These are phyloP conservation scores for Backusella liffmaniae DNA, from an alignment of 192 early-diverging fungal genomes.

Conservation along the genomic window DNA sequence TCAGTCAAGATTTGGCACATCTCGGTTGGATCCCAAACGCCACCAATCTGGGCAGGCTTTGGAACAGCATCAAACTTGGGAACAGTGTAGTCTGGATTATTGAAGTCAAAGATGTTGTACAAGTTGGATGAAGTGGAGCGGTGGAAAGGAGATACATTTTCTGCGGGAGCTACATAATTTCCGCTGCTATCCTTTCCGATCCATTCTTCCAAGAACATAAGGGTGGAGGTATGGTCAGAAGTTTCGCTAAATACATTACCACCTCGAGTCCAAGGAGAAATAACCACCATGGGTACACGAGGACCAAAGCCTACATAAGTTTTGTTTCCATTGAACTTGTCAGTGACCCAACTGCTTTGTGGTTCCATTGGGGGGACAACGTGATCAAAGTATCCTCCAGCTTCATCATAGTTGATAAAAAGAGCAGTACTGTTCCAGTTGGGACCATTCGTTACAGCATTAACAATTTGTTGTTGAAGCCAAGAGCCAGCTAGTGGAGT, in stretches of 20 bases:
- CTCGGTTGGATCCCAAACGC: constrained; percentile 21
- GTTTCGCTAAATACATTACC: constrained; percentile 21
- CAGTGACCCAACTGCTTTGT: constrained; percentile 8
- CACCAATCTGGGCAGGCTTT: not conserved
- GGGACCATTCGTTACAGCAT: constrained; percentile 23
- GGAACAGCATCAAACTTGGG: constrained; percentile 11
- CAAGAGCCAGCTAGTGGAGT: constrained; percentile 29
- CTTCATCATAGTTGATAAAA: constrained; percentile 33
- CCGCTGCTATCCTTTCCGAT: constrained; percentile 17
- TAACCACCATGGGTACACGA: constrained; percentile 18
- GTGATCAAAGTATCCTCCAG: constrained; percentile 28
- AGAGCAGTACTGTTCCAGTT: constrained; percentile 21
- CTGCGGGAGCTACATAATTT: constrained; percentile 4
- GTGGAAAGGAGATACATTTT: constrained; percentile 10
- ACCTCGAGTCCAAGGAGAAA: constrained; percentile 23
- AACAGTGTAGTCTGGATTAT: constrained; percentile 23
- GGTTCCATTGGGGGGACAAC: constrained; percentile 21
- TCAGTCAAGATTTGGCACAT: constrained; percentile 11
- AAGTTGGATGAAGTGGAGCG: constrained; percentile 10
- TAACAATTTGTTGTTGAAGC: constrained; percentile 30
- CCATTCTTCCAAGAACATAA: constrained; percentile 26
- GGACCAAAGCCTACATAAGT: constrained; percentile 4
- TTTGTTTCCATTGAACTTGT: constrained; percentile 8
- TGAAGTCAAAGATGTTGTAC: constrained; percentile 24
- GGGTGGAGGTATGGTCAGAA: constrained; percentile 18